Base-by-base conservation (phyloP, 2,329 filamentous ascomycete species). In the Sporothrix euskadiensis region DNA sequence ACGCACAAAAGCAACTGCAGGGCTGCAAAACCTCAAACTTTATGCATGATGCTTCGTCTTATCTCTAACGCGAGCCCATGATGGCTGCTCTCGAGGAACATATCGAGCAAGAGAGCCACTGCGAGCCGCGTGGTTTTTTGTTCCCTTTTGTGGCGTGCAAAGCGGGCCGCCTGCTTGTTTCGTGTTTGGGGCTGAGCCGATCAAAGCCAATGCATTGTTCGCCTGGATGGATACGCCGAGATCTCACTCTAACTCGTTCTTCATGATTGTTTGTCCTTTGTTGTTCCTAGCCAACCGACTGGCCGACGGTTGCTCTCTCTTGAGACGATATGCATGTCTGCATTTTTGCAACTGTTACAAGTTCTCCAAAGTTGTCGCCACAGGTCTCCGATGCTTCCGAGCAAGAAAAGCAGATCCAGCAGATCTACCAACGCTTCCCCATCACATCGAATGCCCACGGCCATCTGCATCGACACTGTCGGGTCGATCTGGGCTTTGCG, bases 141-240 rank as follows among this genome's bases (percentile, higher is more conserved):
- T 47, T 39, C 32, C 69, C 26, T 44, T 56, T 26, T 59, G 69
- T 47, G 69, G 32, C 69, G 69, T 59, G 69, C 54, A 19, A 61
- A 49, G 54, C 69, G 69, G 69, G 39, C 54, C 69, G 39, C n/a
- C 9, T 8, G 35, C 30, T 4, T 54, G 69, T 63, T 63, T 65
- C 69, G 69, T 19, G 69, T 71, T 54, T 54, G 69, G 30, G 69
- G 69, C 69, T 63, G 69, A 71, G 69, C 69, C 44, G 69, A 32
- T 52, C 16, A 22, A 39, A 54, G 35, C 35, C 56, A 63, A 54
- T 69, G 66, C 44, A 52, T 69, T 54, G 26, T 39, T 39, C 44
- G 32, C 30, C 8, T 52, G 22, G 9, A 41, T 19, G 41, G n/a
- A 26, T 26, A 26, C 26, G 26, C 26, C 26, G 35, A 2, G 35